phyloP scores from a whole-genome alignment of 2,329 filamentous ascomycete species.

The Ceratocystis smalleyi region DNA sequence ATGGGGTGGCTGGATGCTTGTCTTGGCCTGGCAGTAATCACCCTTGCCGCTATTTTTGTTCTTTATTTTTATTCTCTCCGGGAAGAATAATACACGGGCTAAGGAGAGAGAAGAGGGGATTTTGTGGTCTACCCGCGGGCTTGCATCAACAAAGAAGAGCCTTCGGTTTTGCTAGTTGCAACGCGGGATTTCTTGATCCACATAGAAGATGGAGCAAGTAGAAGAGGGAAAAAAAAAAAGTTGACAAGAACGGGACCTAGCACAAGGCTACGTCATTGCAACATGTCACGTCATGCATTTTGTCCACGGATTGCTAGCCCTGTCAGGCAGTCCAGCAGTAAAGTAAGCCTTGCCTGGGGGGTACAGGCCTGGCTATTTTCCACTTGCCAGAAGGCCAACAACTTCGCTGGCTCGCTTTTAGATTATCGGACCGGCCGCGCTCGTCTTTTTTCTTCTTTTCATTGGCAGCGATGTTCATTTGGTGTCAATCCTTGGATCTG shows the following conservation, averaged over 20 bases:
- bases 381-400: not conserved
- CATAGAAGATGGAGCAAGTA: not conserved
- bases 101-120: not conserved
- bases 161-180: not conserved
- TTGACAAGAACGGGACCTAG: not conserved
- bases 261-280: not conserved
- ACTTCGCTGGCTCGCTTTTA: not conserved
- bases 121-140: not conserved
- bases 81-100: not conserved
- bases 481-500: not conserved
- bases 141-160: not conserved
- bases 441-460: not conserved
- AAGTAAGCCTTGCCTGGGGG: not conserved
- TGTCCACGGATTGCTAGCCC: not conserved
- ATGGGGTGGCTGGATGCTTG: not conserved
- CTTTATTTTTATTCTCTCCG: not conserved
- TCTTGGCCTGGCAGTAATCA: too few species aligned
- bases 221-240: not conserved
- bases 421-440: not conserved
- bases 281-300: conserved; percentile 1
- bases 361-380: not conserved
- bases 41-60: too few species aligned
- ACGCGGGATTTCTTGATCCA: not conserved
- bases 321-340: not conserved
- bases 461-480: not conserved